Evolutionary conservation across 495 filamentous ascomycete species (phyloP).

Genomic region (Glutinoglossum americanum): DNA sequence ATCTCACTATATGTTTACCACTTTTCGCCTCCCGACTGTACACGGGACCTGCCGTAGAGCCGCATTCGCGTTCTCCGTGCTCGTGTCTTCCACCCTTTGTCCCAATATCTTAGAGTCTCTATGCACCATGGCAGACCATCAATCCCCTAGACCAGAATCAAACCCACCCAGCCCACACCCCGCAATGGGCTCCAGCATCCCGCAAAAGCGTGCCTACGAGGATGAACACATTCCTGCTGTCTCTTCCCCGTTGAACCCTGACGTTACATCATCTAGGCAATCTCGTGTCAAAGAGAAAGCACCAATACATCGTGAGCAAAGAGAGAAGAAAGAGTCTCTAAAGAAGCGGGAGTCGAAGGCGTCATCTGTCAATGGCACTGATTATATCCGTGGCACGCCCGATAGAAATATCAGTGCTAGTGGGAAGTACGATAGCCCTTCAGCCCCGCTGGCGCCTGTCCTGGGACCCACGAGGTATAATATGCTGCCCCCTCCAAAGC

Average conservation of each 20-base stretch:
- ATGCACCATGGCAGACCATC: neutral
- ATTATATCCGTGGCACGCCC: slow-evolving; percentile 28
- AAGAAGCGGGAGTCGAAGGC: slow-evolving; percentile 65
- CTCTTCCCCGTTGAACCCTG: slow-evolving; percentile 41
- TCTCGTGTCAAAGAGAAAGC: slow-evolving; percentile 14
- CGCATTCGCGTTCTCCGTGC: neutral
- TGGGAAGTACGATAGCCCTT: slow-evolving; percentile 14
- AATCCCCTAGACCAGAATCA: neutral
- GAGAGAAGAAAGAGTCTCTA: slow-evolving; percentile 43
- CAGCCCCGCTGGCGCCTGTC: slow-evolving; percentile 14
- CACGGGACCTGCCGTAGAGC: neutral
- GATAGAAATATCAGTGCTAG: slow-evolving; percentile 21
- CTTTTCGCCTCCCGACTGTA: too few relatives aligned
- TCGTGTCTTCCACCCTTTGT: neutral
- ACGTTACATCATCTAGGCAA: slow-evolving; percentile 16
- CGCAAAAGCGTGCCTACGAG: slow-evolving; percentile 29
- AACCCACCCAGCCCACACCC: neutral
- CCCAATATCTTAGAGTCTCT: neutral
- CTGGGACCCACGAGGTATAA: slow-evolving; percentile 15
- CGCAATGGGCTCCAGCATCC: slow-evolving; percentile 15
- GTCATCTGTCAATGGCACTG: slow-evolving; percentile 16
- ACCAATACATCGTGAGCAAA: slow-evolving; percentile 14
- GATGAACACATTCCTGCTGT: slow-evolving; percentile 25
- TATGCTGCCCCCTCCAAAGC: slow-evolving; percentile 13
- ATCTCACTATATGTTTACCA: too few relatives aligned